These are phyloP conservation scores for Gracilariopsis chorda DNA, from an alignment of 23 red algal genomes.

Conservation along the genomic window DNA sequence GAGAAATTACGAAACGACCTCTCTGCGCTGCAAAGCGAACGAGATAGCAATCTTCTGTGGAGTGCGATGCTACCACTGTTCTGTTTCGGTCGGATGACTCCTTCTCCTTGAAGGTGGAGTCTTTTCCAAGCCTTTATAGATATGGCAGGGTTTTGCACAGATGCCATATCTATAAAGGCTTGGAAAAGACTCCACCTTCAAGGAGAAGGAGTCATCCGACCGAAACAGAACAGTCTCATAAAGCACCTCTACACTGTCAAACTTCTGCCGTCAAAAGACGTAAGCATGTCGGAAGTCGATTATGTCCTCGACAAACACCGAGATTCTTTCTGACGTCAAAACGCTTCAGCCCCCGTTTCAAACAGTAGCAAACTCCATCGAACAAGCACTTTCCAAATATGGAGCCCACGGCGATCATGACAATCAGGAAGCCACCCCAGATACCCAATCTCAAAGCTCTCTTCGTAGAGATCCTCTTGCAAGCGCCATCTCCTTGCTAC, in stretches of 20 bases:
- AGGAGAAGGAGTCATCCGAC: too few relatives aligned
- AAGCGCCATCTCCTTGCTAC: conserved; percentile 69
- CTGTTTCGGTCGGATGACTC: conserved; percentile 41
- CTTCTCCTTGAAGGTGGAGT: too few relatives aligned
- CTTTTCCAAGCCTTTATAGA: too few relatives aligned
- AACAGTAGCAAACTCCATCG: conserved; percentile 85
- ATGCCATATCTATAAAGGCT: too few relatives aligned
- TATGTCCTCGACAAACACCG: conserved; percentile 74
- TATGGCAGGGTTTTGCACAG: too few relatives aligned
- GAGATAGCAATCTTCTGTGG: too few relatives aligned
- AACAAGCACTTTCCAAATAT: conserved; percentile 75
- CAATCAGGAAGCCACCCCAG: conserved; percentile 48
- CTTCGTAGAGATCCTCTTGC: conserved; percentile 47
- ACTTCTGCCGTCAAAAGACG: background rate
- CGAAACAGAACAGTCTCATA: conserved; percentile 52
- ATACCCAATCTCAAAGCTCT: background rate
- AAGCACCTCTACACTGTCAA: conserved; percentile 71
- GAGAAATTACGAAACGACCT: too few relatives aligned
- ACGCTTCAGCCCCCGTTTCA: conserved; percentile 87
- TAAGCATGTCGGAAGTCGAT: background rate
- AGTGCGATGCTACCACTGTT: too few relatives aligned
- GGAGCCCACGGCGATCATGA: conserved; percentile 71
- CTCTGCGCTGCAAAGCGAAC: too few relatives aligned
- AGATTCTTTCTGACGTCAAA: conserved; percentile 77
- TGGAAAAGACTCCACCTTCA: too few relatives aligned